These are phyloP conservation scores for Candida sp. DNA, from an alignment of 1,139 yeast genomes.

Conservation along the genomic window DNA sequence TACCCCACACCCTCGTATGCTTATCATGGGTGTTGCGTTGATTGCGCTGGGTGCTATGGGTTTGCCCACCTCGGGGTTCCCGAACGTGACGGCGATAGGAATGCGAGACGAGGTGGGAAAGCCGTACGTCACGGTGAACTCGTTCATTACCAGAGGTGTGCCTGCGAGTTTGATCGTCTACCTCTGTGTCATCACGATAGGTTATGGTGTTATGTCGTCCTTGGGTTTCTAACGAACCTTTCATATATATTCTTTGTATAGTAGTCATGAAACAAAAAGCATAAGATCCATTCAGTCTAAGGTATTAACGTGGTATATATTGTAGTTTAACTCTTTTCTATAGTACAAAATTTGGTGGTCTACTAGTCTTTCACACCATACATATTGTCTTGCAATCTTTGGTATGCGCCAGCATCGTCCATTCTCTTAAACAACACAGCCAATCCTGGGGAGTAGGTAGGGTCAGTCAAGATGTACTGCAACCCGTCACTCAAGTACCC, in stretches of 20 bases:
- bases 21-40: slow-evolving; percentile 85
- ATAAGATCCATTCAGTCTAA: neutral
- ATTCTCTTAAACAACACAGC: slow-evolving; percentile 36
- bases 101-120: slow-evolving; percentile 90
- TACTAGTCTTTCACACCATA: slow-evolving; percentile 24
- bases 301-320: neutral
- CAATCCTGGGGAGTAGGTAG: slow-evolving; percentile 35
- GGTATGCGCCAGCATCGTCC: slow-evolving; percentile 37
- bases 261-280: neutral
- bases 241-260: neutral
- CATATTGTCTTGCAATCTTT: slow-evolving; percentile 35
- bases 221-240: slow-evolving; percentile 41
- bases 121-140: slow-evolving; percentile 80
- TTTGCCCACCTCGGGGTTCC: slow-evolving; percentile 95
- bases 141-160: slow-evolving; percentile 86
- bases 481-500: slow-evolving; percentile 25
- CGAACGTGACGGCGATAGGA: slow-evolving; percentile 94
- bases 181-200: slow-evolving; percentile 72
- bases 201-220: slow-evolving; percentile 72
- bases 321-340: no score
- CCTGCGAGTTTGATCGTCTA: slow-evolving; percentile 76
- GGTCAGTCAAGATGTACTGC: slow-evolving; percentile 31
- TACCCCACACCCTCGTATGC: slow-evolving; percentile 69
- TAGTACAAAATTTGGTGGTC: neutral
- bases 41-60: slow-evolving; percentile 96